These are phyloP conservation scores for Syncephalastrum racemosum DNA, from an alignment of 371 early-diverging fungal species.

Conservation along the genomic window DNA sequence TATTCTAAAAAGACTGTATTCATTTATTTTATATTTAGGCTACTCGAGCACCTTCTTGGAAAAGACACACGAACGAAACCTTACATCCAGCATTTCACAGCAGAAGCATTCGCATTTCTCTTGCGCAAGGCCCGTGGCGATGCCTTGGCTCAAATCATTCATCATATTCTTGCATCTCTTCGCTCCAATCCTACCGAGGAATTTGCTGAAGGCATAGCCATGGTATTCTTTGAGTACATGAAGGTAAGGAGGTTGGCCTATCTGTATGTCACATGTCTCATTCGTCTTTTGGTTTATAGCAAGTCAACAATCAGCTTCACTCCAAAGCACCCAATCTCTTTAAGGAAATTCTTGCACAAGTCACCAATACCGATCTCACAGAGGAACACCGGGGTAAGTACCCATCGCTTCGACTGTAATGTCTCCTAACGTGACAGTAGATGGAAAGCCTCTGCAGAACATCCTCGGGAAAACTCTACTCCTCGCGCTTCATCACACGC, in stretches of 20 bases:
- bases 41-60: constrained; percentile 70
- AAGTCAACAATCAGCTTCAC: constrained; percentile 61
- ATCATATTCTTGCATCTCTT: constrained; percentile 59
- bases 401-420: too few species aligned
- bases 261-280: neutral
- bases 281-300: constrained; percentile 23
- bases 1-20: too few species aligned
- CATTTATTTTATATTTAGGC: constrained; percentile 22
- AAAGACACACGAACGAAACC: constrained; percentile 64
- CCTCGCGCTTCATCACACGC: constrained; percentile 57
- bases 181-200: constrained; percentile 45
- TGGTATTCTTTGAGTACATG: constrained; percentile 78
- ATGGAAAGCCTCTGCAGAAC: constrained; percentile 21
- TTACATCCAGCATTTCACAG: constrained; percentile 86
- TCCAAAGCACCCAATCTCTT: constrained; percentile 53
- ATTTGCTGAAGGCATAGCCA: constrained; percentile 74
- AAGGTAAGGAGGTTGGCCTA: constrained; percentile 46
- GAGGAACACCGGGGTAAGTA: too few species aligned
- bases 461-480: constrained; percentile 50
- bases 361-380: constrained; percentile 2
- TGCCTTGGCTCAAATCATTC: constrained; percentile 54
- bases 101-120: constrained; percentile 90
- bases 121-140: constrained; percentile 74
- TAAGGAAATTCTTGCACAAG: constrained; percentile 48
- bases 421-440: neutral